Conservation (phyloP, 2,329 filamentous ascomycete species). For the Penicillium sp. region DNA sequence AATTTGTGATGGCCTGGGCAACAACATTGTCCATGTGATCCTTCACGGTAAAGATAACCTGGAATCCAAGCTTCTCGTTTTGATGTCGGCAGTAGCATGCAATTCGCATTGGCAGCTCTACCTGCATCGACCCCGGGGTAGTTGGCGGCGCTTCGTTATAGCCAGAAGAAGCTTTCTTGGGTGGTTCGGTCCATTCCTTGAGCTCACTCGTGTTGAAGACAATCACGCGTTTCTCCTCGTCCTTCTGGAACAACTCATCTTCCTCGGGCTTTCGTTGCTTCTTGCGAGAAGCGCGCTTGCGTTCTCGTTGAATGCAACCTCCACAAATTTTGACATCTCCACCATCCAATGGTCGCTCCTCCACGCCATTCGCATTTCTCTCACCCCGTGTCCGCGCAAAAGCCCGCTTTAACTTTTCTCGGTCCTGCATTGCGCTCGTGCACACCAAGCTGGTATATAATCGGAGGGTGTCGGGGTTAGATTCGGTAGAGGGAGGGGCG, state of each 20-base stretch:
- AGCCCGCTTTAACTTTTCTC: constrained; percentile 62
- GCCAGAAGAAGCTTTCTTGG: constrained; percentile 50
- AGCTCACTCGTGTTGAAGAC: constrained; percentile 89
- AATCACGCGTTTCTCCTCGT: constrained; percentile 75
- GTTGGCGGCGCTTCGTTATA: constrained; percentile 34
- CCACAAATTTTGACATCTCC: constrained; percentile 90
- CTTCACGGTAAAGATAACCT: constrained; percentile 91
- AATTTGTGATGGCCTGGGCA: constrained; percentile 77
- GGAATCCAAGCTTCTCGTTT: constrained; percentile 85
- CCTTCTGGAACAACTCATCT: constrained; percentile 77
- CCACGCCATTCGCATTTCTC: constrained; percentile 39
- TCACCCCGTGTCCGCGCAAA: constrained; percentile 54
- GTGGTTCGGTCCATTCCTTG: constrained; percentile 71
- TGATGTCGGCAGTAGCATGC: constrained; percentile 97
- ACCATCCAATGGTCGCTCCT: constrained; percentile 74
- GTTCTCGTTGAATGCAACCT: constrained; percentile 86
- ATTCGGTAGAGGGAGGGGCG: constrained; percentile 64
- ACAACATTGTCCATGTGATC: constrained; percentile 71
- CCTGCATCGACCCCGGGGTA: constrained; percentile 63
- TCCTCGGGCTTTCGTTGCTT: constrained; percentile 92
- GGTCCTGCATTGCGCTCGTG: constrained; percentile 82
- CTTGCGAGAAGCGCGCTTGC: constrained; percentile 85
- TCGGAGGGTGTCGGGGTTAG: constrained; percentile 69
- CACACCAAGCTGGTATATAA: constrained; percentile 79
- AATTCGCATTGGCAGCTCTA: constrained; percentile 89